Evolutionary conservation across 352 stramenopile species (phyloP).

Genomic region (Globisporangium nodosum): DNA sequence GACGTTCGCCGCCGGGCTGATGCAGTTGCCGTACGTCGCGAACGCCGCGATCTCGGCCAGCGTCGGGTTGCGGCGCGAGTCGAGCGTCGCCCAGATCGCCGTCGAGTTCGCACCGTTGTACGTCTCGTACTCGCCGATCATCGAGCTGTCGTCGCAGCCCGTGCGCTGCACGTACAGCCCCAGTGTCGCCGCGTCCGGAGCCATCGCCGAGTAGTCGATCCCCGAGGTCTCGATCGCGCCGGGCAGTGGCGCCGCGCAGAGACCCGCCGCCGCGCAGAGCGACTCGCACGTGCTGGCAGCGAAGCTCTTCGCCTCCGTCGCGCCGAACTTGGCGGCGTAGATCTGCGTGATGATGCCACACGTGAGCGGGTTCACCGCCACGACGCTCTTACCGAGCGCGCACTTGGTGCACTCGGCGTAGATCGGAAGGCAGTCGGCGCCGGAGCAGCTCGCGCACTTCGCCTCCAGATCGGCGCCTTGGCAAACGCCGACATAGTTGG

Average conservation of each 20-base stretch:
- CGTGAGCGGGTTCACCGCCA: conserved; percentile 36
- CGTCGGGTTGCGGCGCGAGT: conserved; percentile 16
- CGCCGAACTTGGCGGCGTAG: conserved; percentile 35
- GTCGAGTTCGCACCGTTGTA: conserved; percentile 46
- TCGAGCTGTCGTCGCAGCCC: conserved; percentile 53
- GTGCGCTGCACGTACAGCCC: conserved; percentile 49
- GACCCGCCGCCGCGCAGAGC: conserved; percentile 35
- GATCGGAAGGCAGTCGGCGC: conserved; percentile 31
- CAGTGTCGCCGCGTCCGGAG: conserved; percentile 30
- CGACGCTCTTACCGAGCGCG: conserved; percentile 24
- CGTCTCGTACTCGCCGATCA: conserved; percentile 60
- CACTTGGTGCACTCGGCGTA: conserved; percentile 32
- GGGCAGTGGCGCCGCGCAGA: conserved; percentile 57
- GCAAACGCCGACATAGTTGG: conserved; percentile 48
- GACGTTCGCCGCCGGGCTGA: conserved; percentile 12
- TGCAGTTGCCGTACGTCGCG: conserved; percentile 15
- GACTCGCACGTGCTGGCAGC: conserved; percentile 24
- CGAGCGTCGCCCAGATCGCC: conserved; percentile 19
- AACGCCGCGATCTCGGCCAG: conserved; percentile 15
- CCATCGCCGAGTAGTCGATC: conserved; percentile 39
- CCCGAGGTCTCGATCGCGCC: conserved; percentile 52
- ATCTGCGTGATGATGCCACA: conserved; percentile 35
- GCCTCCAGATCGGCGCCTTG: conserved; percentile 26
- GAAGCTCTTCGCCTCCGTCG: conserved; percentile 31
- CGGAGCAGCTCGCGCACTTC: conserved; percentile 35